Evolutionary conservation across 2,329 filamentous ascomycete genomes (phyloP).

Genomic region (Sclerotiophoma versabilis): DNA sequence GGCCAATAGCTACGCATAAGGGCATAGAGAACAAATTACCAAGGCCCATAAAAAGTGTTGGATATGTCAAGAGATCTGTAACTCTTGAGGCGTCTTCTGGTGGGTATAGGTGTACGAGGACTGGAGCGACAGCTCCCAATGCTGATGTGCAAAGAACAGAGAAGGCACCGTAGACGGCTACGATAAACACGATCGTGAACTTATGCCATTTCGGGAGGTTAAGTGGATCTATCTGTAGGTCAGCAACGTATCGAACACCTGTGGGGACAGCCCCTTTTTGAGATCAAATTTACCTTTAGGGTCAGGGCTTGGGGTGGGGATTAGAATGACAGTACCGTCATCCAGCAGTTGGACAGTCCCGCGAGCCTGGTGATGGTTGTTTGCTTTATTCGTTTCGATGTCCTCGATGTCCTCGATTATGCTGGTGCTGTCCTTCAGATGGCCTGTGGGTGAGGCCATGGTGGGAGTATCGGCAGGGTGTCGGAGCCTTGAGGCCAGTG

Average conservation of each 20-base stretch:
- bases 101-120: background rate
- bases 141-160: background rate
- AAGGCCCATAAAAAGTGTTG: background rate
- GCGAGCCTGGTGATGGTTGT: background rate
- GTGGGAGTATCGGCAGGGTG: background rate
- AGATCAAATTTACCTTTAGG: background rate
- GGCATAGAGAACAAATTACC: background rate
- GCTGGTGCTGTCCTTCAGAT: background rate
- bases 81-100: background rate
- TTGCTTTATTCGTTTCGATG: background rate
- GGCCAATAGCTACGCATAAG: background rate
- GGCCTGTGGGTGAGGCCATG: background rate
- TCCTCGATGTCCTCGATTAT: slow-evolving; percentile 1
- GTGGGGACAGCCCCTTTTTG: no score
- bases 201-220: background rate
- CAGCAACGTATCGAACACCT: background rate
- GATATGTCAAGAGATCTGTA: background rate
- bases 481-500: no score
- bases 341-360: background rate
- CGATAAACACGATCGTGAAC: background rate
- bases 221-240: background rate
- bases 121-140: background rate
- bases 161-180: background rate
- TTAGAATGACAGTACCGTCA: background rate
- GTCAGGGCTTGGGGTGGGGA: background rate